Evolutionary conservation across 176 grass and related monocot species (phyloP), one percentile per base, ranked within the genome.

Genomic region (Oryza brachyantha): DNA sequence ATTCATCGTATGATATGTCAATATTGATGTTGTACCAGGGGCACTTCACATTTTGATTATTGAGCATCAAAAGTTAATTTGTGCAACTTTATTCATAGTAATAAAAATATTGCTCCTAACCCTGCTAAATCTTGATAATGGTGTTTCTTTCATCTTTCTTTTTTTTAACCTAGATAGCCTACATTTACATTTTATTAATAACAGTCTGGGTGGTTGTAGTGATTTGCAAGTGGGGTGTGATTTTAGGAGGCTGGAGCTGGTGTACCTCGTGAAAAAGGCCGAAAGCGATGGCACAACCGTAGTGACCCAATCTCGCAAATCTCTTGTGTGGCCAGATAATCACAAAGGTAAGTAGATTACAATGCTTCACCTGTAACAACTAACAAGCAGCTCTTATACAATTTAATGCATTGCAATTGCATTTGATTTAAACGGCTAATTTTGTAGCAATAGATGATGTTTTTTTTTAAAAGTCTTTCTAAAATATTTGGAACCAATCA

Each of bases 251-350:
- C 39, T 38, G 21, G 34, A 67, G 35, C 35, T 36, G 35, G 10
- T 40, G 66, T 35, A 26, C 40, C 68, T 52, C 10, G 58, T 73
- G 70, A 52, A 82, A 69, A 74, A 36, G 61, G 31, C 12, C 54
- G 80, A 82, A 54, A 55, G 70, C 70, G 71, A 74, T 12, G 3
- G 42, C 22, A 39, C 65, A 52, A 29, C 60, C 29, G 50, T 8
- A 74, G n/a, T n/a, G 40, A 6, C 35, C 34, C 52, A 24, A 57
- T 57, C 21, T 57, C 22, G n/a, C 52, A n/a, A 52, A 52, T 52
- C 6, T 52, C 48, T 50, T 50, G 48, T n/a, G 48, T 52, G 48
- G 17, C 19, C 48, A n/a, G 48, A 24, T 57, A 22, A 22, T 24
- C 52, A 57, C n/a, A 22, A 57, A 57, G 52, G 52, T n/a, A n/a